Evolutionary conservation across 352 stramenopile genomes (phyloP).

Genomic region (Halophytophthora batemanensis): DNA sequence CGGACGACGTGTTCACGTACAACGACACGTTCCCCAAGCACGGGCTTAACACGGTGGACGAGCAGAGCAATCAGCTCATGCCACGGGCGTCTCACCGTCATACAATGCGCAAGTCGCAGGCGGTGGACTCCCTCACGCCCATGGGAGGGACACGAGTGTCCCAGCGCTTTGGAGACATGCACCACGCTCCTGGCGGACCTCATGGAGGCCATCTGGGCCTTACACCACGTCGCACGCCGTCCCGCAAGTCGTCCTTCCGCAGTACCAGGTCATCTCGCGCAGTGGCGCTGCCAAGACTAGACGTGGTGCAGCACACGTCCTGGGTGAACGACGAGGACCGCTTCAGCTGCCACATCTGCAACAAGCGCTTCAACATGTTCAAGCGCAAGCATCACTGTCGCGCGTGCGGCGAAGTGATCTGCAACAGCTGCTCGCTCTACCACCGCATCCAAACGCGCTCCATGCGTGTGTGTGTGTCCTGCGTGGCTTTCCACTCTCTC

Average conservation of each 20-base stretch:
- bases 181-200: slow-evolving; percentile 4
- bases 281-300: slow-evolving; percentile 65
- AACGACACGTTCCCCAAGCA: slow-evolving; percentile 54
- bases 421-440: slow-evolving; percentile 79
- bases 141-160: slow-evolving; percentile 33
- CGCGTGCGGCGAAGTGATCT: slow-evolving; percentile 84
- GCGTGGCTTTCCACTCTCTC: slow-evolving; percentile 77
- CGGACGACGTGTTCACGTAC: slow-evolving; percentile 60
- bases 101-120: slow-evolving; percentile 49
- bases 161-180: slow-evolving; percentile 39
- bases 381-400: slow-evolving; percentile 87
- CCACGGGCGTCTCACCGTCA: slow-evolving; percentile 24
- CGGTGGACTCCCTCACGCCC: slow-evolving; percentile 44
- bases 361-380: slow-evolving; percentile 88
- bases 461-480: slow-evolving; percentile 85
- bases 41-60: slow-evolving; percentile 68
- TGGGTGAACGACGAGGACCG: slow-evolving; percentile 86
- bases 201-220: slow-evolving; percentile 24
- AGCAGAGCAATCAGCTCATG: slow-evolving; percentile 59
- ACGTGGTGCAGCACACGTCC: slow-evolving; percentile 76
- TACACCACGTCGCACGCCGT: slow-evolving; percentile 24
- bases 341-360: slow-evolving; percentile 87
- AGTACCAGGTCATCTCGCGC: slow-evolving; percentile 71
- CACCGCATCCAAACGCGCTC: slow-evolving; percentile 82
- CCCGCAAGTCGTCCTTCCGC: slow-evolving; percentile 75